These are phyloP conservation scores for Schizophyllum commune DNA, from an alignment of 1,284 basidiomycete species.

Conservation along the genomic window DNA sequence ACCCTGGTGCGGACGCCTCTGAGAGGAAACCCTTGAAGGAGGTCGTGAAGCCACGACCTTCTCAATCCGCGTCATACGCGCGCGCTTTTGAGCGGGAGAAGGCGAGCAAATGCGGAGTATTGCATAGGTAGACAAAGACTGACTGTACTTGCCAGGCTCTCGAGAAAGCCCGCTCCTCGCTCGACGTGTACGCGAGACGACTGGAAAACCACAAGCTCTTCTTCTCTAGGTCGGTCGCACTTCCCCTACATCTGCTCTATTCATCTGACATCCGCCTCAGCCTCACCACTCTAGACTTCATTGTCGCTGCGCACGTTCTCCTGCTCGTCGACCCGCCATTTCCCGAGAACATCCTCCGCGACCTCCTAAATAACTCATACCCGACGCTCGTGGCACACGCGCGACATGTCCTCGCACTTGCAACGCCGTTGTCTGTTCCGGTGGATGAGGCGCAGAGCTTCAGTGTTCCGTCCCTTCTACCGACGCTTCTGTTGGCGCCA, in stretches of 20 bases:
- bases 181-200: conserved; percentile 45
- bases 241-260: neutral
- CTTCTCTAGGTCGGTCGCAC: conserved; percentile 35
- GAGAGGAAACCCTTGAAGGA: conserved; percentile 31
- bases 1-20: conserved; percentile 34
- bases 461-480: neutral
- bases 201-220: conserved; percentile 20
- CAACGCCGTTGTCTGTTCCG: conserved; percentile 11
- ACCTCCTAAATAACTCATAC: conserved; percentile 46
- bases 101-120: conserved; percentile 24
- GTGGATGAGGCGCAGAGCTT: neutral
- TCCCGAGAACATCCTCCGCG: conserved; percentile 50
- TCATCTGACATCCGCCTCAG: conserved; percentile 23
- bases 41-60: conserved; percentile 25
- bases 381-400: conserved; percentile 51
- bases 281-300: conserved; percentile 52
- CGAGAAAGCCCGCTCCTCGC: conserved; percentile 46
- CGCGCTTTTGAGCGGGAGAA: conserved; percentile 58
- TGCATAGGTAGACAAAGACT: neutral
- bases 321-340: conserved; percentile 51
- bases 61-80: conserved; percentile 24
- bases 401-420: conserved; percentile 32
- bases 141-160: conserved; percentile 34
- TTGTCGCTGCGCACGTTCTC: conserved; percentile 60
- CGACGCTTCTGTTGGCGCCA: neutral